These are phyloP conservation scores for Polygonum aviculare DNA, from an alignment of 148 eudicot species.

Conservation along the genomic window DNA sequence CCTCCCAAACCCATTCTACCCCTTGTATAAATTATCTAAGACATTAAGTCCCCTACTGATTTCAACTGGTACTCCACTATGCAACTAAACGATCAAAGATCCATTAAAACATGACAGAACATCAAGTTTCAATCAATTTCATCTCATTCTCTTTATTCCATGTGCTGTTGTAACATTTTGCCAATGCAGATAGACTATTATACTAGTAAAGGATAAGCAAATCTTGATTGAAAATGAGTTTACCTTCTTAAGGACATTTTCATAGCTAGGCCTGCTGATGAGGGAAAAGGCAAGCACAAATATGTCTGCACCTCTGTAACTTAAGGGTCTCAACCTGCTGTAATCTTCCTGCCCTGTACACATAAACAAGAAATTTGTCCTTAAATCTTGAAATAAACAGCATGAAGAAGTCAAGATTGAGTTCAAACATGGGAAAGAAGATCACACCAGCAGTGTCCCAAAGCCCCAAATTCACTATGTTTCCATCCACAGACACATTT, in stretches of 20 bases:
- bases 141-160: not conserved
- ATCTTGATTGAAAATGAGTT: not conserved
- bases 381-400: no score
- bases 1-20: no score
- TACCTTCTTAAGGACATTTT: slow-evolving; percentile 99
- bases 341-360: slow-evolving; percentile 84
- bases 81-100: not conserved
- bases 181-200: not conserved
- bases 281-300: slow-evolving; percentile 90
- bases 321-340: slow-evolving; percentile 92
- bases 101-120: not conserved
- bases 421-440: not conserved
- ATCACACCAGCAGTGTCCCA: slow-evolving; percentile 92
- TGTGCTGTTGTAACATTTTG: not conserved
- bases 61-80: not conserved
- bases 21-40: not conserved
- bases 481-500: slow-evolving; percentile 71
- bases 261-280: slow-evolving; percentile 89
- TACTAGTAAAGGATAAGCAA: not conserved
- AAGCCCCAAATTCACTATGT: slow-evolving; percentile 78
- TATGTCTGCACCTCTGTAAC: slow-evolving; percentile 93
- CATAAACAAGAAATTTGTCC: not conserved
- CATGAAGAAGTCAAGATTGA: not conserved
- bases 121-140: not conserved
- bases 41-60: not conserved